Conservation (phyloP, 495 filamentous ascomycete species). For the Endocarpon pusillum region DNA sequence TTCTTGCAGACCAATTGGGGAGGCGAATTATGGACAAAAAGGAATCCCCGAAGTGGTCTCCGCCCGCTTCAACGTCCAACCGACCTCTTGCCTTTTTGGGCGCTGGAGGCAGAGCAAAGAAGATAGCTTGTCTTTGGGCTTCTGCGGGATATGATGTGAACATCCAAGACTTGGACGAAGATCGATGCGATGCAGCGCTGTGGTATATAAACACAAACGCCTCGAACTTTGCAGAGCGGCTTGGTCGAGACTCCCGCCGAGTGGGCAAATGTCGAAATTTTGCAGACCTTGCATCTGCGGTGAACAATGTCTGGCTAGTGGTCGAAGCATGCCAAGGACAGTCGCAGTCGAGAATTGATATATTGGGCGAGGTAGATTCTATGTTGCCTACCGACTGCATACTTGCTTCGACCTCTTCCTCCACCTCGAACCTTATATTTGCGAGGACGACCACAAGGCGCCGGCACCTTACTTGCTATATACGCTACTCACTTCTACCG, state of each 20-base stretch:
- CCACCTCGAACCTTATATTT: constrained; percentile 28
- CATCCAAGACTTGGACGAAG: constrained; percentile 27
- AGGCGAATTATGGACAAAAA: no score
- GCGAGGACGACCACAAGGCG: constrained; percentile 18
- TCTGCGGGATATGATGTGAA: constrained; percentile 25
- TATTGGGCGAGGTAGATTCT: constrained; percentile 29
- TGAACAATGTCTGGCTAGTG: constrained; percentile 24
- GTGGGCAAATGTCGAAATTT: constrained; percentile 13
- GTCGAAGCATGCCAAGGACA: constrained; percentile 40
- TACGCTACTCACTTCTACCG: constrained; percentile 33
- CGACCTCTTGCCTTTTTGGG: constrained; percentile 28
- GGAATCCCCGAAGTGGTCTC: no score
- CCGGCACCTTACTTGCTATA: constrained; percentile 25
- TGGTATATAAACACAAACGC: no score
- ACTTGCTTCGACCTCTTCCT: constrained; percentile 33
- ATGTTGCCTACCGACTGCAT: constrained; percentile 27
- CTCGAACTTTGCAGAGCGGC: no score
- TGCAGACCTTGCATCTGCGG: constrained; percentile 11
- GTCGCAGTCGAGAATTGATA: constrained; percentile 29
- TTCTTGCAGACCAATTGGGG: no score
- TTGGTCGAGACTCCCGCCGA: no score
- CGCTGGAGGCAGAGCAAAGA: constrained; percentile 15
- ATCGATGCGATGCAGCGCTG: no score
- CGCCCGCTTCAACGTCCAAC: no score
- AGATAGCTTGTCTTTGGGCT: constrained; percentile 19